These are phyloP conservation scores for Berberis thunbergii DNA, from an alignment of 164 flowering plant genomes.

Conservation along the genomic window DNA sequence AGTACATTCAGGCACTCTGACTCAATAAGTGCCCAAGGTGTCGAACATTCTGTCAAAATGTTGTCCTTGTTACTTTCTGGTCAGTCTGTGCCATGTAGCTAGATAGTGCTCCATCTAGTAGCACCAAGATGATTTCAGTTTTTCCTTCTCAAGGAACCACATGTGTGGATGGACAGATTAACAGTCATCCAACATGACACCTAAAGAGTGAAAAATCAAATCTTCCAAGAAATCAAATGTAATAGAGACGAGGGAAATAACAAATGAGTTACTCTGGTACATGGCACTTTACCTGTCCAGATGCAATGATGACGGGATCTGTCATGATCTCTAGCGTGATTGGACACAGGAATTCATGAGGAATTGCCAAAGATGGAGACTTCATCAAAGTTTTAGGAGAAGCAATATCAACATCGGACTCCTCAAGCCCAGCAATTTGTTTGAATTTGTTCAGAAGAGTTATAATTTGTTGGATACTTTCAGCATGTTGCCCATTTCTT, in stretches of 20 bases:
- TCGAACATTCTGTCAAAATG: too few relatives aligned
- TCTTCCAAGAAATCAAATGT: not conserved
- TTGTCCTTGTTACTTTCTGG: too few relatives aligned
- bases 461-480: conserved; percentile 38
- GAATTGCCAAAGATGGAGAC: conserved; percentile 35
- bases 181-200: too few relatives aligned
- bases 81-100: too few relatives aligned
- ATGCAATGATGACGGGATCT: conserved; percentile 70
- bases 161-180: too few relatives aligned
- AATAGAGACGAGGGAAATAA: not conserved
- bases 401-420: conserved; percentile 24
- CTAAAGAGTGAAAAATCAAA: too few relatives aligned
- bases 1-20: too few relatives aligned
- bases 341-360: conserved; percentile 71
- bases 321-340: conserved; percentile 69
- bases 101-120: too few relatives aligned
- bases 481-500: conserved; percentile 31
- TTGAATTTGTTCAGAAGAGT: conserved; percentile 52
- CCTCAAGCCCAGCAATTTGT: conserved; percentile 47
- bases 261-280: not conserved
- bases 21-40: too few relatives aligned
- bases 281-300: conserved; percentile 53
- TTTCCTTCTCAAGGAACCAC: too few relatives aligned
- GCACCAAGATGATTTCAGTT: too few relatives aligned
- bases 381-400: conserved; percentile 26